These are phyloP conservation scores for Eragrostis tef DNA, from an alignment of 202 grass and related monocot genomes.

Conservation along the genomic window DNA sequence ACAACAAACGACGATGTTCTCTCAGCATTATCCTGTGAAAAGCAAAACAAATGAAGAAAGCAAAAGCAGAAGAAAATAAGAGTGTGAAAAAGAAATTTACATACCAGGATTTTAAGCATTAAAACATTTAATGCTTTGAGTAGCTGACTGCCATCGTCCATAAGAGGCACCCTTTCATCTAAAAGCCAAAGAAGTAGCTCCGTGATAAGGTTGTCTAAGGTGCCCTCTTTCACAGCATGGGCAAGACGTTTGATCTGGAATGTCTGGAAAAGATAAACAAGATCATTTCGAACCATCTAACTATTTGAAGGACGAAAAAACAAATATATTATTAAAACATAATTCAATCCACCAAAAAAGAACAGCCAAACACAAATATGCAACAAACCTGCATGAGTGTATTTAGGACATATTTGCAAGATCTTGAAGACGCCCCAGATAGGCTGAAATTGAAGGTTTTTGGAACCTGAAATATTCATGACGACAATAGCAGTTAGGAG, in stretches of 20 bases:
- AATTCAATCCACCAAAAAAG: conserved; percentile 7
- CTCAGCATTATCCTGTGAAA: conserved; percentile 92
- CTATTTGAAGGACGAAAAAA: background rate
- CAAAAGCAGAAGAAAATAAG: conserved; percentile 15
- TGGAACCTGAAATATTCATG: conserved; percentile 70
- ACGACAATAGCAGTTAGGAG: background rate
- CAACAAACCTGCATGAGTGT: conserved; percentile 91
- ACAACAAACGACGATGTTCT: conserved; percentile 94
- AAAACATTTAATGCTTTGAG: conserved; percentile 97
- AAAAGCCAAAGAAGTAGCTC: conserved; percentile 99
- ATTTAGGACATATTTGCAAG: conserved; percentile 99
- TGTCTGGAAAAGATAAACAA: conserved; percentile 48
- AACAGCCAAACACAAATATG: background rate
- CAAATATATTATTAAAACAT: conserved; percentile 15
- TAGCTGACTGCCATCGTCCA: conserved; percentile 98
- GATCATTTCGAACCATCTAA: background rate
- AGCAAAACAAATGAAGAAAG: conserved; percentile 40
- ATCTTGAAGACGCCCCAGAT: conserved; percentile 96
- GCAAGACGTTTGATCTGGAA: conserved; percentile 97
- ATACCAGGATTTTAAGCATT: conserved; percentile 99
- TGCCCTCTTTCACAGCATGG: conserved; percentile 89
- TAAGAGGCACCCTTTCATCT: conserved; percentile 95
- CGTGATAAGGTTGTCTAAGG: conserved; percentile 93
- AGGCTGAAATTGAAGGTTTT: conserved; percentile 96
- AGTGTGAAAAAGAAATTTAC: conserved; percentile 42